Conservation (phyloP, 306 rosid species). For the Rosa rugosa region DNA sequence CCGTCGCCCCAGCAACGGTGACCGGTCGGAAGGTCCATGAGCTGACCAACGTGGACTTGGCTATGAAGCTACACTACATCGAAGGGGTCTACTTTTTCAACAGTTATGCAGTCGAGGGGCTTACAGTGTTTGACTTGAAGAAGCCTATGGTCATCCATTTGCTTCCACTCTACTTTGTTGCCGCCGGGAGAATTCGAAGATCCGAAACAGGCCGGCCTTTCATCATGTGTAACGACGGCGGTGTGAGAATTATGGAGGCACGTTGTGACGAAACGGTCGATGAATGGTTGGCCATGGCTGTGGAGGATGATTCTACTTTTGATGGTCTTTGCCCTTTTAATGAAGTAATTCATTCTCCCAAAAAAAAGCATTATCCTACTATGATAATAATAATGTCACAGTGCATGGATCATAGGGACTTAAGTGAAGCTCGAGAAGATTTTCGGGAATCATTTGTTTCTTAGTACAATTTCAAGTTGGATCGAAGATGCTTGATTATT, state of each 20-base stretch:
- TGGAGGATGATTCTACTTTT: slow-evolving; percentile 18
- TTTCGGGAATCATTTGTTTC: no score
- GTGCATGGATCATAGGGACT: no score
- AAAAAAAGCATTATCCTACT: no score
- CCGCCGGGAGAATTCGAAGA: slow-evolving; percentile 57
- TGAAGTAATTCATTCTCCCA: no score
- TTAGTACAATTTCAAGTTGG: no score
- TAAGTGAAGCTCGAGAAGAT: no score
- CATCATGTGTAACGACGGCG: slow-evolving; percentile 72
- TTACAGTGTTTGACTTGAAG: slow-evolving; percentile 48
- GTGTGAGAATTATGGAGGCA: slow-evolving; percentile 67
- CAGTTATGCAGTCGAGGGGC: slow-evolving; percentile 42
- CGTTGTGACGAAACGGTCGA: slow-evolving; percentile 35
- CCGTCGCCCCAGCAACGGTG: slow-evolving; percentile 63
- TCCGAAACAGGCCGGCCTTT: slow-evolving; percentile 45
- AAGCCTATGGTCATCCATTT: slow-evolving; percentile 52
- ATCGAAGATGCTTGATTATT: no score
- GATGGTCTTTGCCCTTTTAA: no score
- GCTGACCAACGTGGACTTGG: slow-evolving; percentile 57
- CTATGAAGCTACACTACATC: slow-evolving; percentile 64
- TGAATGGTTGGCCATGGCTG: slow-evolving; percentile 42
- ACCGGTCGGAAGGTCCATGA: slow-evolving; percentile 27
- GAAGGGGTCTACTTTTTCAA: slow-evolving; percentile 19
- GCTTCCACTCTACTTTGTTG: slow-evolving; percentile 38
- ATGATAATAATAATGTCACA: no score